A percentile compares a stretch with the other conserved stretches of the same genome.
phyloP scores from a whole-genome alignment of 108 stramenopile species.

The Skeletonema costatum region DNA sequence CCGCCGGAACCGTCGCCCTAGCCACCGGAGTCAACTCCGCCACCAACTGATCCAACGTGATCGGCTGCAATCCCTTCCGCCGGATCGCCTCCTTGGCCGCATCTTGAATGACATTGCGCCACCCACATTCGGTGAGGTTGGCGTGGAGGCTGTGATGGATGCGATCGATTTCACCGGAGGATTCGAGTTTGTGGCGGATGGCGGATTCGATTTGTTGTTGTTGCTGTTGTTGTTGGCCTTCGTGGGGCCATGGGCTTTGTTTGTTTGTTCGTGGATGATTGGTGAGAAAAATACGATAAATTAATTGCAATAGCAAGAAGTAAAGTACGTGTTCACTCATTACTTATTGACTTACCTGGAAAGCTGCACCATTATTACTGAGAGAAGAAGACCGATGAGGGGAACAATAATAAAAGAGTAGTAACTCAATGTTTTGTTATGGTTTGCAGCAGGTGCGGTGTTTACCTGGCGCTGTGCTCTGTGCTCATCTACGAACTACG shows the following conservation, averaged over 20 bases:
- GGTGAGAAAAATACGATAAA: neutral
- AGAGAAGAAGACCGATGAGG: neutral
- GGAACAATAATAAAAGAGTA: too few relatives aligned
- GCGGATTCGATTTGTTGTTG: slow-evolving; percentile 1
- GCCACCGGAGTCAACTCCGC: slow-evolving; percentile 70
- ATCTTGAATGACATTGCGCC: slow-evolving; percentile 74
- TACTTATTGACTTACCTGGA: neutral
- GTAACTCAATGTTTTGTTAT: too few relatives aligned
- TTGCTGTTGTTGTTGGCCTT: neutral
- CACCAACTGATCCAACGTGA: slow-evolving; percentile 73
- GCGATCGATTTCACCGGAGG: slow-evolving; percentile 60
- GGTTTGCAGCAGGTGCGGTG: too few relatives aligned
- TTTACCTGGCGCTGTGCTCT: too few relatives aligned
- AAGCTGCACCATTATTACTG: neutral
- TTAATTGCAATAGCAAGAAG: neutral
- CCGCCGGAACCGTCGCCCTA: slow-evolving; percentile 70
- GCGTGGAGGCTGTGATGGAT: slow-evolving; percentile 67
- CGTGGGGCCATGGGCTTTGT: neutral
- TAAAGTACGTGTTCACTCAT: neutral
- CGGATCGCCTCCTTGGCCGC: slow-evolving; percentile 66
- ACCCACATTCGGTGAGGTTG: slow-evolving; percentile 69
- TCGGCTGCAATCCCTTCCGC: slow-evolving; percentile 68
- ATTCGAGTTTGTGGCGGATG: slow-evolving; percentile 5
- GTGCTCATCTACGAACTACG: too few relatives aligned
- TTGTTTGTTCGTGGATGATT: neutral